Evolutionary conservation across 2,329 filamentous ascomycete genomes (phyloP).

Genomic region (Microdochium trichocladiopsis): DNA sequence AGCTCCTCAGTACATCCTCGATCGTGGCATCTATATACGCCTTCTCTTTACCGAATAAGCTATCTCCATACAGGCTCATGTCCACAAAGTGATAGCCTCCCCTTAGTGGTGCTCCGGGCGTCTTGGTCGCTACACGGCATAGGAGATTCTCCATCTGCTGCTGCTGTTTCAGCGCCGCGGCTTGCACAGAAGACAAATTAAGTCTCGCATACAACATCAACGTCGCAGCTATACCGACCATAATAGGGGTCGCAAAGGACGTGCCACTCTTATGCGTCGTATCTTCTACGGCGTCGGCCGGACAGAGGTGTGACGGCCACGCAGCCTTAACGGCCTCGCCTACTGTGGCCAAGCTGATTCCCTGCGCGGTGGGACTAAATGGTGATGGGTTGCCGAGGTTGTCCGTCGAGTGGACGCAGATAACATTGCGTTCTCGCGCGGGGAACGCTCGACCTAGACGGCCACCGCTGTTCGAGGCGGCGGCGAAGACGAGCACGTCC

Average conservation of each 20-base stretch:
- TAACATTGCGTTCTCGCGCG: constrained; percentile 5
- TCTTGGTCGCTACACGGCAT: neutral
- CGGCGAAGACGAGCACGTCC: constrained; percentile 8
- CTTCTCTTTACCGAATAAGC: neutral
- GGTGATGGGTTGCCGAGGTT: constrained; percentile 5
- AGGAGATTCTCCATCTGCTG: neutral
- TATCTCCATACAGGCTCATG: neutral
- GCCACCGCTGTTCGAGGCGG: constrained; percentile 8
- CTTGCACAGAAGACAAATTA: neutral
- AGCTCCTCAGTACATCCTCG: neutral
- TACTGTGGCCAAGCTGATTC: neutral
- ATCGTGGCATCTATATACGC: neutral
- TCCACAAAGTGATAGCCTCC: neutral
- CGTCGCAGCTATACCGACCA: neutral
- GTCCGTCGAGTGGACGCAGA: constrained; percentile 9
- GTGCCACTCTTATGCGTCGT: neutral
- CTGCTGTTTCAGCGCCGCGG: neutral
- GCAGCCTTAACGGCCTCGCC: neutral
- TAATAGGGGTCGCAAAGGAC: neutral
- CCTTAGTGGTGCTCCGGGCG: neutral
- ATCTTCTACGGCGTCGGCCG: neutral
- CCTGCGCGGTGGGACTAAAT: constrained; percentile 7
- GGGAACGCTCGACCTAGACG: constrained; percentile 6
- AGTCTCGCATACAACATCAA: neutral
- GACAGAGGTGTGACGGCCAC: neutral